Evolutionary conservation across 495 filamentous ascomycete genomes (phyloP).

Genomic region (Parachaetomium inaequale): DNA sequence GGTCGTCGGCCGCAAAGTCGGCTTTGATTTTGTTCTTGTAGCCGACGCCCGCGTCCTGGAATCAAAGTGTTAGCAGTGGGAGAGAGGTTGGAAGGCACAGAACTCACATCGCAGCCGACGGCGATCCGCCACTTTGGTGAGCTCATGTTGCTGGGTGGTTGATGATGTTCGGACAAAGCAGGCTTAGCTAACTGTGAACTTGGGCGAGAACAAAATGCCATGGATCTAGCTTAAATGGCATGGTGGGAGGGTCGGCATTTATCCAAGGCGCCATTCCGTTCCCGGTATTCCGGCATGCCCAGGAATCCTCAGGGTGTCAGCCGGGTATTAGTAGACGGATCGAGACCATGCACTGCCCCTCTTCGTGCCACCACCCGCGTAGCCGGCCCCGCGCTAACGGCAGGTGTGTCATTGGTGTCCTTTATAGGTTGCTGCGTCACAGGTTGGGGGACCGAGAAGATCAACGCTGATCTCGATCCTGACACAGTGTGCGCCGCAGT

Average conservation of each 20-base stretch:
- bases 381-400: constrained; percentile 21
- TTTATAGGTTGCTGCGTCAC: constrained; percentile 9
- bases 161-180: constrained; percentile 1
- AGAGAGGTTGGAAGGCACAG: constrained; percentile 15
- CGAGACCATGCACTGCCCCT: constrained; percentile 29
- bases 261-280: constrained; percentile 34
- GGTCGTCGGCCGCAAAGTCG: constrained; percentile 62
- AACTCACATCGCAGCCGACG: constrained; percentile 47
- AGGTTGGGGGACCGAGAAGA: not conserved
- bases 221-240: constrained; percentile 22
- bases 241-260: constrained; percentile 24
- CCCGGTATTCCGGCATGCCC: constrained; percentile 26
- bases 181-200: not conserved
- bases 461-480: not conserved
- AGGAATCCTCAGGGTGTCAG: constrained; percentile 14
- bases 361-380: constrained; percentile 12
- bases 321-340: constrained; percentile 16
- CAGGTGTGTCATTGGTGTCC: constrained; percentile 24
- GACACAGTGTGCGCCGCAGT: not conserved
- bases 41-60: constrained; percentile 66
- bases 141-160: constrained; percentile 29
- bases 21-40: constrained; percentile 79
- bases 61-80: constrained; percentile 17
- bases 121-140: constrained; percentile 47
- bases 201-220: not conserved